Conservation (phyloP, 805 yeast genomes). For the Myxozyma melibiosi region DNA sequence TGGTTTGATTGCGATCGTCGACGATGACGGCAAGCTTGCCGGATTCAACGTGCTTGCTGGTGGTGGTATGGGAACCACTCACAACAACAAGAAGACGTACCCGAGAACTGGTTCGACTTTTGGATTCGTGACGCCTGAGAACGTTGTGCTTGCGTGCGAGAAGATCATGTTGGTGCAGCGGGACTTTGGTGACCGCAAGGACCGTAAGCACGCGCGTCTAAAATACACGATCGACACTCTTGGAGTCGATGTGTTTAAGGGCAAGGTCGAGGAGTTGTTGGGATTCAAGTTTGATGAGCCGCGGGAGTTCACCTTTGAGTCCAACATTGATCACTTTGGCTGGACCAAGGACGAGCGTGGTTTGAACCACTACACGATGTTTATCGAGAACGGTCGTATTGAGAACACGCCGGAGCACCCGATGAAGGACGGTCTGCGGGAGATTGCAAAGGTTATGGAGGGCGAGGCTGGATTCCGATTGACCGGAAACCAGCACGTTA, state of each 20-base stretch:
- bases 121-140: slow-evolving; percentile 71
- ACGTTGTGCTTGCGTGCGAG: slow-evolving; percentile 79
- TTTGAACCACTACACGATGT: slow-evolving; percentile 85
- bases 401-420: slow-evolving; percentile 90
- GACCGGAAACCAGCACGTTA: slow-evolving; percentile 93
- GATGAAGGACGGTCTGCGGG: slow-evolving; percentile 82
- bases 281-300: slow-evolving; percentile 75
- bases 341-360: slow-evolving; percentile 69
- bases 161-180: slow-evolving; percentile 92
- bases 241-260: slow-evolving; percentile 82
- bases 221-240: slow-evolving; percentile 94
- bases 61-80: slow-evolving; percentile 99
- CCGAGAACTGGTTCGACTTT: slow-evolving; percentile 91
- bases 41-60: slow-evolving; percentile 93
- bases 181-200: slow-evolving; percentile 90
- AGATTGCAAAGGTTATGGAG: slow-evolving; percentile 70
- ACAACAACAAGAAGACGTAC: slow-evolving; percentile 93
- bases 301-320: slow-evolving; percentile 72
- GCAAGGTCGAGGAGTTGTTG: slow-evolving; percentile 78
- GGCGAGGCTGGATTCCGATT: slow-evolving; percentile 85
- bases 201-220: slow-evolving; percentile 96
- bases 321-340: slow-evolving; percentile 89
- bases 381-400: slow-evolving; percentile 94
- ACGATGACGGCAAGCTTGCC: slow-evolving; percentile 52
- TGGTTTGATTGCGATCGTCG: slow-evolving; percentile 84